Evolutionary conservation across 257 asterid genomes (phyloP).

Genomic region (Plantago ovata): DNA sequence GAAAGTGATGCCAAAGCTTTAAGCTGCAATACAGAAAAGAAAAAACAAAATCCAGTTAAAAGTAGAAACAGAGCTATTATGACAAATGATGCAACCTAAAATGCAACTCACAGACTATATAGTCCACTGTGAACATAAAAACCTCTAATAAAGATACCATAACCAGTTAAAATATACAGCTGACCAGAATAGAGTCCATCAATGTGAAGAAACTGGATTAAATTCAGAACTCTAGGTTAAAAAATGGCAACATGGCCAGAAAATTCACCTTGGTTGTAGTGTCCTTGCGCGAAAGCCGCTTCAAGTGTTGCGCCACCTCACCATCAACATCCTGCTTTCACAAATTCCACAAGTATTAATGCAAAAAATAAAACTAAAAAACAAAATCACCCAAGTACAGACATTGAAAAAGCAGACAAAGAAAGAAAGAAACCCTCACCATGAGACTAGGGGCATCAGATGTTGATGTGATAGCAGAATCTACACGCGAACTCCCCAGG

Average conservation of each 20-base stretch:
- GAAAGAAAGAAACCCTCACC: constrained; percentile 34
- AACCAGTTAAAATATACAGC: not conserved
- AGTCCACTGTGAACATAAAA: constrained; percentile 2
- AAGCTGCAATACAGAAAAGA: constrained; percentile 51
- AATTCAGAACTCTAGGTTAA: constrained; percentile 9
- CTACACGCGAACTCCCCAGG: constrained; percentile 85
- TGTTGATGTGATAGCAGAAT: constrained; percentile 47
- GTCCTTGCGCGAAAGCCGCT: constrained; percentile 91
- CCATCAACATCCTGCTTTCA: constrained; percentile 66
- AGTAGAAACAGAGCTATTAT: constrained; percentile 6
- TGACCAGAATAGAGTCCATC: not conserved
- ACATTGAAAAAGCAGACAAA: not conserved
- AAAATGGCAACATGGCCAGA: not conserved
- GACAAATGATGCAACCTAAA: not conserved
- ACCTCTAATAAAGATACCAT: constrained; percentile 2
- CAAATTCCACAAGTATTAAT: constrained; percentile 10
- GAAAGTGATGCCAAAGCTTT: constrained; percentile 85
- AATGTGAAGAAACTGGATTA: constrained; percentile 1
- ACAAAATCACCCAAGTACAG: not conserved
- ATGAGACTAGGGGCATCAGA: constrained; percentile 51
- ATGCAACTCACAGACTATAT: constrained; percentile 1
- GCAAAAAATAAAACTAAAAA: constrained; percentile 1
- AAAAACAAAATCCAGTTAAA: constrained; percentile 17
- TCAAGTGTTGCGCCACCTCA: constrained; percentile 86
- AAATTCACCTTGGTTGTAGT: constrained; percentile 77